phyloP scores from a whole-genome alignment of 495 filamentous ascomycete genomes.

The Lichina pygmaea region DNA sequence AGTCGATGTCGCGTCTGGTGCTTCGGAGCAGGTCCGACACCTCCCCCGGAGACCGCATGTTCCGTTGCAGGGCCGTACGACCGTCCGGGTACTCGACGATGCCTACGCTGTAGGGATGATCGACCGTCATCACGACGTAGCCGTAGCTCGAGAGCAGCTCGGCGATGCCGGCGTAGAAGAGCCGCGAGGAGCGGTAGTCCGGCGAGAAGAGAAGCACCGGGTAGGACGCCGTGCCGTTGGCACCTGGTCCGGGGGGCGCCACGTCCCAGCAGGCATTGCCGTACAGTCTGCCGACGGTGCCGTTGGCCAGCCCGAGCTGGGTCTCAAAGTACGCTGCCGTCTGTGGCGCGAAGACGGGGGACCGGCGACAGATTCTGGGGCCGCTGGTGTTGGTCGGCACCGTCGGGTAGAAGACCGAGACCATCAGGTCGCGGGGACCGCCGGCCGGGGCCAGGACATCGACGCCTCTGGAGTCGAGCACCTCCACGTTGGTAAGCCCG shows the following conservation, averaged over 20 bases:
- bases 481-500: constrained; percentile 6
- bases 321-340: constrained; percentile 3
- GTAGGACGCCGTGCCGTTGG: constrained; percentile 1
- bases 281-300: too few species aligned
- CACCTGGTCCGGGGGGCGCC: too few species aligned
- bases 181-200: constrained; percentile 9
- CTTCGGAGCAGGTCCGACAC: constrained; percentile 7
- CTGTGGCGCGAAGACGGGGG: constrained; percentile 5
- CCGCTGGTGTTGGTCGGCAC: not conserved
- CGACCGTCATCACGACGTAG: constrained; percentile 19
- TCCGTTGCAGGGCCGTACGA: constrained; percentile 4
- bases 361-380: constrained; percentile 3
- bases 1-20: constrained; percentile 10
- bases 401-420: constrained; percentile 14
- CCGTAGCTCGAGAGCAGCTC: constrained; percentile 20
- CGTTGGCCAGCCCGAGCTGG: not conserved
- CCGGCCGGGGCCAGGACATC: constrained; percentile 12
- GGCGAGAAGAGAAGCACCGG: constrained; percentile 16
- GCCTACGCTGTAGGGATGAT: constrained; percentile 21
- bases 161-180: constrained; percentile 16
- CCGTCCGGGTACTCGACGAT: constrained; percentile 24
- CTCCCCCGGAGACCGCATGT: not conserved
- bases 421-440: constrained; percentile 11
- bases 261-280: too few species aligned
- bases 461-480: constrained; percentile 10